A percentile compares a stretch with the other conserved stretches of the same genome.
Conservation (phyloP, 768 basidiomycete species). For the Porpolomopsis calyptriformis region DNA sequence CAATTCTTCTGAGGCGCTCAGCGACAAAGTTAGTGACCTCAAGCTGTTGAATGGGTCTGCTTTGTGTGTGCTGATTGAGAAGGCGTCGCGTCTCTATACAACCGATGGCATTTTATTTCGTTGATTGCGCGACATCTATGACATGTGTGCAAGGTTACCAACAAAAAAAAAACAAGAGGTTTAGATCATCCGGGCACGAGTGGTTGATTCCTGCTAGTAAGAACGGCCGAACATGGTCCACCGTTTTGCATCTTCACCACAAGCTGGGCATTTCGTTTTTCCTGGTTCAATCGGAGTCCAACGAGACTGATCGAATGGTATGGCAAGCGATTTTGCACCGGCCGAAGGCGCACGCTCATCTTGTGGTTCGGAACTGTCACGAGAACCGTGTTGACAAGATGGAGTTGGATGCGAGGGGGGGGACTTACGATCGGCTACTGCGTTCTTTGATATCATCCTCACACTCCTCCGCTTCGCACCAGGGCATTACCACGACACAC, state of each 20-base stretch:
- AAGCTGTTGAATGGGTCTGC: too few relatives aligned
- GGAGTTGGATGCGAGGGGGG: constrained; percentile 6
- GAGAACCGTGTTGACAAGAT: constrained; percentile 8
- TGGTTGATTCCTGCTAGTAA: too few relatives aligned
- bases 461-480: constrained; percentile 89
- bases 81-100: too few relatives aligned
- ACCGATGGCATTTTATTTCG: too few relatives aligned
- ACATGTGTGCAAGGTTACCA: too few relatives aligned
- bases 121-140: too few relatives aligned
- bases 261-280: constrained; percentile 83
- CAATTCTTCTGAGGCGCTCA: too few relatives aligned
- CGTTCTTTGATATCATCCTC: constrained; percentile 98
- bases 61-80: too few relatives aligned
- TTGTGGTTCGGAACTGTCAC: constrained; percentile 62
- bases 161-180: too few relatives aligned
- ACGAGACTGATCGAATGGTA: constrained; percentile 85
- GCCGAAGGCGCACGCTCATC: constrained; percentile 96
- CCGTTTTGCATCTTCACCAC: constrained; percentile 79
- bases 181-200: too few relatives aligned
- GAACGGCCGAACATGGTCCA: constrained; percentile 97
- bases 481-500: constrained; percentile 80
- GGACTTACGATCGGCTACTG: constrained; percentile 66
- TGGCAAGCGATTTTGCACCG: constrained; percentile 92
- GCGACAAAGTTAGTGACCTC: too few relatives aligned
- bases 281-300: constrained; percentile 75